Evolutionary conservation across 1,284 basidiomycete genomes (phyloP), one percentile per base, ranked within the genome.

Genomic region (Gomphus bonarii): DNA sequence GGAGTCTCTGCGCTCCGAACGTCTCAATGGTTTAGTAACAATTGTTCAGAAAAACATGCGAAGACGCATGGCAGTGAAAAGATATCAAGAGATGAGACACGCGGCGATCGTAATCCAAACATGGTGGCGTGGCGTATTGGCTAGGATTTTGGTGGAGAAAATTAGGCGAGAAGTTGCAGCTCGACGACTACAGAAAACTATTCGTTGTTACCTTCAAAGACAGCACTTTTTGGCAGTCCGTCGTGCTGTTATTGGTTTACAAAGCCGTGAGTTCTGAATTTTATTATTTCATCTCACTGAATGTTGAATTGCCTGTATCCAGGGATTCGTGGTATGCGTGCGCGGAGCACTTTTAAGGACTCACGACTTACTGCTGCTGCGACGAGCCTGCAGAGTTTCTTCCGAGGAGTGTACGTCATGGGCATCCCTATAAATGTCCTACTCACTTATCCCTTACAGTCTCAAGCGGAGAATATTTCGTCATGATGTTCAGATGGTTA

Each of bases 21-120:
- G 89, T 60, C 80, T 99, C 57, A 95, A 97, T 67, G 76, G 84
- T 18, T 82, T 99, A 68, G 93, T 95, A 57, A 97, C 92, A 12
- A 79, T 97, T 50, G 88, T 99, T 14, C 97, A 99, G 75, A 99
- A 99, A 82, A 97, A 98, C 69, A 86, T 98, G 74, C 80, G 91
- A 48, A 77, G 94, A 48, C 79, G 85, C 50, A 80, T 97, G 74
- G 91, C 91, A 4, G 80, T 88, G 63, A 91, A 88, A 68, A 80
- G 80, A 55, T 99, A 97, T 67, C 79, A 79, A 62, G 72, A 78
- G 56, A 77, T 95, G 61, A 84, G 91, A 31, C 67, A 62, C 8
- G 82, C 86, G 20, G 84, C 93, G 1, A 86, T 98, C 69, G 83
- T 75, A 67, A 85, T 99, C 36, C 97, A 99, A 70, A 86, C 91